These are phyloP conservation scores for Rhodofomes roseus DNA, from an alignment of 1,284 basidiomycete genomes.

Conservation along the genomic window DNA sequence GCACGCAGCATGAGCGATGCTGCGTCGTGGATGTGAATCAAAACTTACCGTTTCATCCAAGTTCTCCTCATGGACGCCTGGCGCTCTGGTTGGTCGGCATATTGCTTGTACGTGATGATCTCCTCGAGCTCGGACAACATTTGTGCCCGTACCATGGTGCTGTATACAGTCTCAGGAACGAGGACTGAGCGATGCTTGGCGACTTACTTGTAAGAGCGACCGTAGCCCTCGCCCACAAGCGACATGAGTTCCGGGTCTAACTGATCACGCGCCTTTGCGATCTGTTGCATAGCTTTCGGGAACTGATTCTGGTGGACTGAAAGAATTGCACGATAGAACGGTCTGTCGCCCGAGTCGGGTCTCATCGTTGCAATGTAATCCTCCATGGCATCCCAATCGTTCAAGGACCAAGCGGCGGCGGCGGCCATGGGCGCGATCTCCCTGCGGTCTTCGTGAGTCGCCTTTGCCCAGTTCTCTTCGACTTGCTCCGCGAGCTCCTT, in stretches of 20 bases:
- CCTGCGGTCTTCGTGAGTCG: conserved; percentile 80
- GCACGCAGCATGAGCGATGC: conserved; percentile 8
- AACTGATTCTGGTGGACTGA: conserved; percentile 97
- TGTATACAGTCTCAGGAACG: conserved; percentile 28
- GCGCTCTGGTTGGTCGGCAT: conserved; percentile 90
- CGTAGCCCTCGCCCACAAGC: conserved; percentile 94
- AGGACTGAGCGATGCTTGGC: conserved; percentile 7
- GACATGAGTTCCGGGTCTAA: conserved; percentile 91
- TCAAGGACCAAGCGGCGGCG: conserved; percentile 94
- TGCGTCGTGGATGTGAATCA: neutral
- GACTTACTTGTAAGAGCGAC: conserved; percentile 89
- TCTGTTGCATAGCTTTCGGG: conserved; percentile 85
- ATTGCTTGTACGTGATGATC: conserved; percentile 95
- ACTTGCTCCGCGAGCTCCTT: conserved; percentile 87
- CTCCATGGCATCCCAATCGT: conserved; percentile 99
- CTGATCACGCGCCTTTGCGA: conserved; percentile 92
- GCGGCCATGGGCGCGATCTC: conserved; percentile 97
- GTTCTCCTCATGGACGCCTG: conserved; percentile 85
- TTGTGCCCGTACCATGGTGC: conserved; percentile 95
- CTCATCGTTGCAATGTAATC: conserved; percentile 96
- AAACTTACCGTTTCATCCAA: conserved; percentile 85
- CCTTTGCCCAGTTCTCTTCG: conserved; percentile 86
- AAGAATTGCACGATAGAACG: conserved; percentile 95
- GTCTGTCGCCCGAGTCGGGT: conserved; percentile 88
- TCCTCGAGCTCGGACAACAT: conserved; percentile 99